phyloP scores from a whole-genome alignment of 1,139 yeast species.

The Pichia terricola region DNA sequence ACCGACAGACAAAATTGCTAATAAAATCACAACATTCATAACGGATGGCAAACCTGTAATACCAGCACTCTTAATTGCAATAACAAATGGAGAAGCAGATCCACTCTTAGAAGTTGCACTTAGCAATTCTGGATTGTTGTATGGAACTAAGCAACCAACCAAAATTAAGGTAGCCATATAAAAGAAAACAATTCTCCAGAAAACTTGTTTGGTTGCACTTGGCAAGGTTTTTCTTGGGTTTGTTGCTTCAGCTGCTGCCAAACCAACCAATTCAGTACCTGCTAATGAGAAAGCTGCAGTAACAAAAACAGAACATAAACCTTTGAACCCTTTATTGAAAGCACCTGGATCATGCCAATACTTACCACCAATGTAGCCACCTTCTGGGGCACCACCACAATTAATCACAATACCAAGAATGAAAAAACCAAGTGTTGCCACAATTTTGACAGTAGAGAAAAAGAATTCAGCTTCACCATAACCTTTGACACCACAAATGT shows the following conservation, averaged over 20 bases:
- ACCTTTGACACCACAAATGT: slow-evolving; percentile 48
- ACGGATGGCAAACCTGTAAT: slow-evolving; percentile 40
- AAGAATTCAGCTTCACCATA: slow-evolving; percentile 58
- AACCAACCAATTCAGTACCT: slow-evolving; percentile 68
- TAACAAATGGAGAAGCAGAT: slow-evolving; percentile 41
- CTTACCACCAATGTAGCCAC: slow-evolving; percentile 47
- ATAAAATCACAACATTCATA: slow-evolving; percentile 57
- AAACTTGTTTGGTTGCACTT: slow-evolving; percentile 56
- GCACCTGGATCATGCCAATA: slow-evolving; percentile 55
- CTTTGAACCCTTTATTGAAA: slow-evolving; percentile 53
- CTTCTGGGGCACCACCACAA: slow-evolving; percentile 56
- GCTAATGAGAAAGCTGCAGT: slow-evolving; percentile 79
- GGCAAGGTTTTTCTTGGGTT: slow-evolving; percentile 61
- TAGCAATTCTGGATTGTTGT: slow-evolving; percentile 41
- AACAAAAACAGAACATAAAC: slow-evolving; percentile 66
- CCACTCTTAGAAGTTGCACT: slow-evolving; percentile 30
- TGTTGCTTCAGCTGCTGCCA: slow-evolving; percentile 71
- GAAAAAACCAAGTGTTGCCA: slow-evolving; percentile 54
- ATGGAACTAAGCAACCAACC: slow-evolving; percentile 46
- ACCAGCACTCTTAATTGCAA: slow-evolving; percentile 39
- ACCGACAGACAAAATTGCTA: slow-evolving; percentile 58
- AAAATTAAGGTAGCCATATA: slow-evolving; percentile 46
- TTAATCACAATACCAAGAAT: slow-evolving; percentile 55
- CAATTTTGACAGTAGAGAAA: slow-evolving; percentile 45
- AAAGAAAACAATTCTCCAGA: slow-evolving; percentile 57